Base-by-base conservation (phyloP, 768 basidiomycete species). In the Russula griseocarnosa region DNA sequence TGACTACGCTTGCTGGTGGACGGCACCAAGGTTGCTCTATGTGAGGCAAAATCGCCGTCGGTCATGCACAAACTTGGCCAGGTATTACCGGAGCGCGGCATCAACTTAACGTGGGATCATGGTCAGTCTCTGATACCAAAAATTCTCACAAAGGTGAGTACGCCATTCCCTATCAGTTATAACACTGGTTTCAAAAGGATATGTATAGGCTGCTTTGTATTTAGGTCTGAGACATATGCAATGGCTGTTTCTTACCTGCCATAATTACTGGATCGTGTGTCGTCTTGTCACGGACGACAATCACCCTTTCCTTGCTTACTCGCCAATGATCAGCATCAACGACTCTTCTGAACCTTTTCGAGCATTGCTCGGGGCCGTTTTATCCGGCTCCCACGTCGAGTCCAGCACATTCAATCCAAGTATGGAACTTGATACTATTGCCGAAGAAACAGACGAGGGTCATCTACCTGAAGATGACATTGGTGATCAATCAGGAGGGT, bases 101-200 rank as follows among this genome's bases (percentile, higher is more conserved):
- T 49, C 18, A 11, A 58, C 32, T 49, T 36, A 5, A 36, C 3
- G 2, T 58, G 46, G 46, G 0, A 5, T 49, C 3, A 1, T 0
- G 7, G 16, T 36, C 18, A 49, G 20, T 1, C 24, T 58, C 18
- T 58, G 24, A 10, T 22, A 5, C 22, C 22, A 18, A 50, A 36
- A 38, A 58, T 58, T 14, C 16, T 58, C 7, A 7, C 22, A 20
- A 50, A 50, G 14, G 46, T 58, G 58, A 58, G 58, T 38, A 36
- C 11, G 30, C 24, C 3, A 38, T 5, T 20, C 16, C 22, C 34
- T 30, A 0, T 10, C 16, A 14, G 22, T 34, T 26, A 36, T 18
- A 4, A 13, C 34, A 32, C 3, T 5, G 10, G 22, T 18, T 32
- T 50, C 22, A n/a, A 34, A 24, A 0, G 22, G 18, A 44, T 10